Conservation (phyloP, 2,329 filamentous ascomycete genomes). For the Trichoderma atrobrunneum region DNA sequence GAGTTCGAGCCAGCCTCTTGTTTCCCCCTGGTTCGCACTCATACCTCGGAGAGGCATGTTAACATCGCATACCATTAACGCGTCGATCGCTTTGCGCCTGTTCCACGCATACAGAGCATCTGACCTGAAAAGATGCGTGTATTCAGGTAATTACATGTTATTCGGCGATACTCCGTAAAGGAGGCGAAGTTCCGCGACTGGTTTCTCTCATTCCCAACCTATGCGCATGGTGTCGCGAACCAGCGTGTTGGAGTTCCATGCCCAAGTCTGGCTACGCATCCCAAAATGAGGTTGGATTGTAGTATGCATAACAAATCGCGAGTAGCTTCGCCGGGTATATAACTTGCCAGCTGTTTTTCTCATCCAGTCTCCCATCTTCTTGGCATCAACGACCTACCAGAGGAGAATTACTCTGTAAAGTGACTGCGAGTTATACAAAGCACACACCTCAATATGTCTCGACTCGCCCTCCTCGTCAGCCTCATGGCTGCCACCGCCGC, state of each 20-base stretch:
- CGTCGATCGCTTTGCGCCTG: neutral
- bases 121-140: neutral
- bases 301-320: neutral
- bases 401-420: neutral
- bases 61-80: neutral
- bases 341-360: neutral
- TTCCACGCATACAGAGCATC: neutral
- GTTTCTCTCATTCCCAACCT: neutral
- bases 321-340: neutral
- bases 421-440: neutral
- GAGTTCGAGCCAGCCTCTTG: neutral
- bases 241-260: neutral
- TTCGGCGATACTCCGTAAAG: neutral
- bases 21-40: neutral
- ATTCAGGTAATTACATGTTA: neutral
- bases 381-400: neutral
- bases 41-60: neutral
- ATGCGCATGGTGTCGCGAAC: neutral
- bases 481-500: conserved; percentile 27
- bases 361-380: neutral
- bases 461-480: conserved; percentile 21
- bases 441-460: conserved; percentile 18
- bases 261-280: neutral
- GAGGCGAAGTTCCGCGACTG: neutral
- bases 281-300: neutral